These are phyloP conservation scores for Ophiocordyceps camponoti-floridani DNA, from an alignment of 2,329 filamentous ascomycete species.

Conservation along the genomic window DNA sequence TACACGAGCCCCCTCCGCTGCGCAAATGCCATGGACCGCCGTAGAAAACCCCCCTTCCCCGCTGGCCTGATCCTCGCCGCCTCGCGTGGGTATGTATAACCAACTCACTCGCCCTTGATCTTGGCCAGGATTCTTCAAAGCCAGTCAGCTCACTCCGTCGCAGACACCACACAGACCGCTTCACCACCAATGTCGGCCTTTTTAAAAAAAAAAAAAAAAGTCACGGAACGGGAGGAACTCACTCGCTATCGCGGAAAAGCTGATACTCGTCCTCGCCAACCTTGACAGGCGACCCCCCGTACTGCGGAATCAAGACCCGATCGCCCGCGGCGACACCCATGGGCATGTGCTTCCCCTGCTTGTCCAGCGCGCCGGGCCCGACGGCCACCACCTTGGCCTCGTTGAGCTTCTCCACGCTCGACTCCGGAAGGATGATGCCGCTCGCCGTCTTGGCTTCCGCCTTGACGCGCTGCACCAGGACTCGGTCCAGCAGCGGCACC, in stretches of 20 bases:
- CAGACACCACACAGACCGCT: no score
- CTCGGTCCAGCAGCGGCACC: constrained; percentile 89
- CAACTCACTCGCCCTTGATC: constrained; percentile 49
- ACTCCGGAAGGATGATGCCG: constrained; percentile 96
- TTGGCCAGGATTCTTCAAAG: constrained; percentile 76
- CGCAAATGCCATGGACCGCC: neutral
- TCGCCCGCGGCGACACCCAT: constrained; percentile 75
- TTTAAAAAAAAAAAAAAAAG: no score
- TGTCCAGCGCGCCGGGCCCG: constrained; percentile 74
- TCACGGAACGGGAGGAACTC: constrained; percentile 25
- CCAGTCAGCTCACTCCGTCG: neutral
- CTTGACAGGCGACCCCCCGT: constrained; percentile 87
- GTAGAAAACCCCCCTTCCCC: neutral
- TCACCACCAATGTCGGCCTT: neutral
- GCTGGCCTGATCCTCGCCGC: neutral
- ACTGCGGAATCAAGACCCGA: constrained; percentile 93
- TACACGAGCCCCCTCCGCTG: neutral
- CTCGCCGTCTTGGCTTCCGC: constrained; percentile 90
- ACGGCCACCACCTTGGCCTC: constrained; percentile 94
- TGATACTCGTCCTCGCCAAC: constrained; percentile 93
- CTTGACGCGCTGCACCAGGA: constrained; percentile 95
- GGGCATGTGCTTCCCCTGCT: constrained; percentile 71
- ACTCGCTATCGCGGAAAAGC: constrained; percentile 97
- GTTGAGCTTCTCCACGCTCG: constrained; percentile 92
- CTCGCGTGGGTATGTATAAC: neutral